These are phyloP conservation scores for Phytophthora pinifolia DNA, from an alignment of 352 stramenopile species.

Conservation along the genomic window DNA sequence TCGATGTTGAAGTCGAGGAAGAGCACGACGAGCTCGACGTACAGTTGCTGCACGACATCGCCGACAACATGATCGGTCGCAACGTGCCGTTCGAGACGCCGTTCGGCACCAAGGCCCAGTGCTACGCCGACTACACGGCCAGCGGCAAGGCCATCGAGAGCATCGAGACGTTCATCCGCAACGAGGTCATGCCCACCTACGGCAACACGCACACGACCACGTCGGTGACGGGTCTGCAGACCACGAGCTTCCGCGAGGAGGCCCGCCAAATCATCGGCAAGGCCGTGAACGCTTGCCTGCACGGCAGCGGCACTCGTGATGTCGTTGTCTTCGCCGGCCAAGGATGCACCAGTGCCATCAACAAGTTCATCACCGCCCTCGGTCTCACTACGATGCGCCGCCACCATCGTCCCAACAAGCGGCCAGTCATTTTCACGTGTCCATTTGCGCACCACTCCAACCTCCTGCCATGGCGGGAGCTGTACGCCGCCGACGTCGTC, in stretches of 20 bases:
- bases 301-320: constrained; percentile 85
- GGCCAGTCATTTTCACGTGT: constrained; percentile 90
- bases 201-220: constrained; percentile 97
- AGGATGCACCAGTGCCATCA: constrained; percentile 85
- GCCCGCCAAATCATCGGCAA: constrained; percentile 93
- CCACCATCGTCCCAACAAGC: constrained; percentile 33
- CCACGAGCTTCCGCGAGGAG: constrained; percentile 95
- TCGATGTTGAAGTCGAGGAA: constrained; percentile 12
- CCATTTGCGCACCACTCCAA: constrained; percentile 99
- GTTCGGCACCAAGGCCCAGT: constrained; percentile 76
- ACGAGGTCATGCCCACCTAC: constrained; percentile 93
- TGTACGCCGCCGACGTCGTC: constrained; percentile 70
- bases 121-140: constrained; percentile 96
- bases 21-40: constrained; percentile 27
- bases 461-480: constrained; percentile 96
- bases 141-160: constrained; percentile 87
- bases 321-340: constrained; percentile 94
- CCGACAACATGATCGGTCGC: constrained; percentile 53
- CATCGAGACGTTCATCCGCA: constrained; percentile 91
- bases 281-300: constrained; percentile 85
- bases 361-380: constrained; percentile 80
- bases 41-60: constrained; percentile 42
- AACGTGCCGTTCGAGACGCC: constrained; percentile 59
- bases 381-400: constrained; percentile 48
- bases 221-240: constrained; percentile 74